phyloP scores from a whole-genome alignment of 1,139 yeast genomes.

The Suhomyces anneliseae region DNA sequence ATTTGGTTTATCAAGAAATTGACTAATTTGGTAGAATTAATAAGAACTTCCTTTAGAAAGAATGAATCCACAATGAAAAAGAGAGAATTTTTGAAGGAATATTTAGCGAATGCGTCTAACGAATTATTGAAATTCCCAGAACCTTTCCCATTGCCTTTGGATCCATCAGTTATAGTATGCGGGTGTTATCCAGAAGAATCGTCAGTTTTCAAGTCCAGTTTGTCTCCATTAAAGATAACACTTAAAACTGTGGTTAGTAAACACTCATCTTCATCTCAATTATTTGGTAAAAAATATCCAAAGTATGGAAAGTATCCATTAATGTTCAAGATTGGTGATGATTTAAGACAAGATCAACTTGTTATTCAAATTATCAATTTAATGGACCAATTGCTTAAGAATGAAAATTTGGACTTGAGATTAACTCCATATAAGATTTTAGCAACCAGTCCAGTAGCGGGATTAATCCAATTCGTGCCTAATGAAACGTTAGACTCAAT shows the following conservation, averaged over 20 bases:
- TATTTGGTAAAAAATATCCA: constrained; percentile 33
- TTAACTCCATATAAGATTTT: constrained; percentile 87
- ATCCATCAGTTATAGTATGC: constrained; percentile 63
- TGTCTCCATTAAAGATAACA: constrained; percentile 82
- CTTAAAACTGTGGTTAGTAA: constrained; percentile 55
- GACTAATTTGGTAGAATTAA: constrained; percentile 41
- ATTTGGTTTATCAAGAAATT: constrained; percentile 48
- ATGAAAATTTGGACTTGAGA: constrained; percentile 86
- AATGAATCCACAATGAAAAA: constrained; percentile 48
- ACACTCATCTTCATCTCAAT: constrained; percentile 26
- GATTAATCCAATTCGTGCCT: constrained; percentile 89
- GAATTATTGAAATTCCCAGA: constrained; percentile 44
- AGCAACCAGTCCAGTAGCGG: constrained; percentile 89
- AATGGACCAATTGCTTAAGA: constrained; percentile 86
- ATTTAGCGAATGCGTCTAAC: constrained; percentile 40
- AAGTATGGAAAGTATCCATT: constrained; percentile 66
- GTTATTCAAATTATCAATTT: constrained; percentile 88
- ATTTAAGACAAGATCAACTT: constrained; percentile 91
- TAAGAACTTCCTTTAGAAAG: constrained; percentile 40
- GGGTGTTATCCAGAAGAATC: constrained; percentile 83
- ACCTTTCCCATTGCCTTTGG: constrained; percentile 69
- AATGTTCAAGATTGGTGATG: constrained; percentile 96
- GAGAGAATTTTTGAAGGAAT: constrained; percentile 42
- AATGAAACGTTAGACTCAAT: constrained; percentile 88
- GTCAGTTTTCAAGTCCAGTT: constrained; percentile 83